phyloP scores from a whole-genome alignment of 306 rosid genomes.

The Vachellia collinsii region DNA sequence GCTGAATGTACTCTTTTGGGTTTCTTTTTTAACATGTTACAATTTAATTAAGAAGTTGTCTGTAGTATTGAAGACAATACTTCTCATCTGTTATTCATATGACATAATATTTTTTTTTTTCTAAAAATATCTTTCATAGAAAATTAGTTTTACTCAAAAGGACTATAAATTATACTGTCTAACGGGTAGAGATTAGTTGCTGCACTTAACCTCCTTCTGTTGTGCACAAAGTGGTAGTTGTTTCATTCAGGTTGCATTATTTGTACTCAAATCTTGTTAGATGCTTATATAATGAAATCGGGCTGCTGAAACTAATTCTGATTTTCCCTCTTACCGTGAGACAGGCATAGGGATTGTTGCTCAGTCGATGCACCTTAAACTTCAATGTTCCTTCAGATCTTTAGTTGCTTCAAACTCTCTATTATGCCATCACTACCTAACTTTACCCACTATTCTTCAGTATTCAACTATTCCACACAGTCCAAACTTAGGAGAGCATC shows the following conservation, averaged over 20 bases:
- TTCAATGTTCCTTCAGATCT: conserved; percentile 20
- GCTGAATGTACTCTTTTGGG: no score
- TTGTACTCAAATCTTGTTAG: not conserved
- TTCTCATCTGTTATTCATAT: not conserved
- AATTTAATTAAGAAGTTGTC: not conserved
- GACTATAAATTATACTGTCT: not conserved
- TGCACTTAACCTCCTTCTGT: not conserved
- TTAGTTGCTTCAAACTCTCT: not conserved
- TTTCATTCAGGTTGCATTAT: not conserved
- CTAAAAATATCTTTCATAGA: not conserved
- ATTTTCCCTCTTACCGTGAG: not conserved
- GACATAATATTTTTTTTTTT: not conserved
- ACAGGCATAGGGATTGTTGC: conserved; percentile 1
- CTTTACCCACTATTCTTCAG: conserved; percentile 2
- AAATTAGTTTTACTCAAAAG: not conserved
- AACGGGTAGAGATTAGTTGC: not conserved
- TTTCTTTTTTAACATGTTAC: not conserved
- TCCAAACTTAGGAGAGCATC: conserved; percentile 7
- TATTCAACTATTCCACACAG: conserved; percentile 5
- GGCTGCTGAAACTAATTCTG: not conserved
- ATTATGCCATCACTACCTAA: not conserved
- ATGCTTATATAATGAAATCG: not conserved
- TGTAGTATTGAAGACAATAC: not conserved
- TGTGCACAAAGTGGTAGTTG: not conserved
- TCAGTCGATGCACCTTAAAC: conserved; percentile 28